phyloP scores from a whole-genome alignment of 208 protist species.

The Leishmania tarentolae region DNA sequence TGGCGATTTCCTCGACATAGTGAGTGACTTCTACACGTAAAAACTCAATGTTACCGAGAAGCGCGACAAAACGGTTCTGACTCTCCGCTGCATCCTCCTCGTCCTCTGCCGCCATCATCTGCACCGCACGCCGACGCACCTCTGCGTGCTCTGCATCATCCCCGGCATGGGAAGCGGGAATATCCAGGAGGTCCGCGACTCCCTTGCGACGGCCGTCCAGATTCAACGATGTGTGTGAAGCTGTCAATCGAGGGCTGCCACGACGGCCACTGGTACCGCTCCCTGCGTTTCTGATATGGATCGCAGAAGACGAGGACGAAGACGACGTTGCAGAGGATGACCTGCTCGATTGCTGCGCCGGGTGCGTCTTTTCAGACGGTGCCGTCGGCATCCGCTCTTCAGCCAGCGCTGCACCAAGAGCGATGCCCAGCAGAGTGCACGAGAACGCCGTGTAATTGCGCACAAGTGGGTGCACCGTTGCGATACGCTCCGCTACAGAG shows the following conservation, averaged over 20 bases:
- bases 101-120: constrained; percentile 56
- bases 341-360: background rate
- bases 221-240: background rate
- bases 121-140: constrained; percentile 49
- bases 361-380: background rate
- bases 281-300: background rate
- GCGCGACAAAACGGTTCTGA: constrained; percentile 55
- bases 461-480: constrained; percentile 61
- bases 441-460: constrained; percentile 31
- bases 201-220: too few species aligned
- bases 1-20: constrained; percentile 45
- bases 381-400: constrained; percentile 27
- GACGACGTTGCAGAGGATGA: constrained; percentile 5
- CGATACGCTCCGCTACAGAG: constrained; percentile 34
- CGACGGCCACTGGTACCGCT: background rate
- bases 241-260: background rate
- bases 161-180: background rate
- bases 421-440: constrained; percentile 31
- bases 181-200: background rate
- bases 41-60: constrained; percentile 69
- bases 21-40: constrained; percentile 70
- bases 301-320: constrained; percentile 7
- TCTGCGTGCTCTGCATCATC: constrained; percentile 19
- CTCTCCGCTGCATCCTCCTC: constrained; percentile 64
- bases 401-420: constrained; percentile 23